Base-by-base conservation (phyloP, 441 rosid species). In the Caryocar brasiliense region DNA sequence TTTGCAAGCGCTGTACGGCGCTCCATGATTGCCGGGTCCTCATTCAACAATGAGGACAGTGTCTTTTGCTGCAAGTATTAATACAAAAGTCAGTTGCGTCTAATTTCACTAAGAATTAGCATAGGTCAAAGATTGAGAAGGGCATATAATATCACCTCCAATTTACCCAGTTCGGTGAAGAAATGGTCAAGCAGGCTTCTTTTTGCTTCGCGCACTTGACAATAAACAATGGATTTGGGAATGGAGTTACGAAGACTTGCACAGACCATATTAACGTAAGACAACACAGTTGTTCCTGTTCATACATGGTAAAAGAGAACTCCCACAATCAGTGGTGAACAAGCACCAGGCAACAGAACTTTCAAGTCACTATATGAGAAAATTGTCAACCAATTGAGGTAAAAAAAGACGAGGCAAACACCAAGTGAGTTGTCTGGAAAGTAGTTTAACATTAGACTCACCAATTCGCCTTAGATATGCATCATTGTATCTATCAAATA, bases 131-230 rank as follows among this genome's bases (percentile, higher is more conserved):
- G 17, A 35, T 10, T 3, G 5, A 12, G 15, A 14, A 30, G 11
- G 5, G 27, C 48, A 14, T 13, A 0, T 0, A 26, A 8, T 42
- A 81, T 70, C 48, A 91, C 95, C 62, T 87, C 98, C 85, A 91
- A 64, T 75, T 81, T 77, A 19, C 98, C 98, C 45, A 91, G 71
- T 32, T 91, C 95, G 0, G 85, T 81, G 73, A 76, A 91, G 83
- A 87, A 91, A 66, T 75, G 87, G 53, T 91, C 96, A 0, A 87
- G 93, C 50, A 91, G 75, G 79, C 86, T 71, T 42, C 91, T 63
- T 44, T 87, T 91, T 36, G 96, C 98, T 63, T 91, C 98, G 7
- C 96, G 88, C 39, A 87, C 96, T 85, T 91, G 95, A 58, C 96
- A 85, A 54, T 91, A 80, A 33, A 87, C 96, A 1, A 91, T 56